Conservation (phyloP, 805 yeast species). For the Saccharomycopsis selenospora region DNA sequence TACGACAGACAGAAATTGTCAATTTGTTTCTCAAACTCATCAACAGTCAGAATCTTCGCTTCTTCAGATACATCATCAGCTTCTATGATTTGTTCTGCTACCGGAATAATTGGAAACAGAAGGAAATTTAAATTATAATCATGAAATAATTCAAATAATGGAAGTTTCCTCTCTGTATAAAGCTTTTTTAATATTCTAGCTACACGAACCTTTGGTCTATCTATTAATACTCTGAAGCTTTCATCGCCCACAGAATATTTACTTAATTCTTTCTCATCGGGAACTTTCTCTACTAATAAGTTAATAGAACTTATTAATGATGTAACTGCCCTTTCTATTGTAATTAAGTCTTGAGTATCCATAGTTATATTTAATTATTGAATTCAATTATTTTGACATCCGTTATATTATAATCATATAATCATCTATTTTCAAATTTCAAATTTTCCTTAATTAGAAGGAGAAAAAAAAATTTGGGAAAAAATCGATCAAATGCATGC, state of each 20-base stretch:
- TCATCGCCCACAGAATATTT: background rate
- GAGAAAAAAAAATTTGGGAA: no score
- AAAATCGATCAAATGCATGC: no score
- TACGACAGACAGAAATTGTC: background rate
- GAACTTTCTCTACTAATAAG: background rate
- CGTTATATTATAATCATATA: no score
- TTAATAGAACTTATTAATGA: background rate
- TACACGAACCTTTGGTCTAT: background rate
- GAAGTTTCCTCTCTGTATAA: background rate
- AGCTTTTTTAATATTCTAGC: background rate
- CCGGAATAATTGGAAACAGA: background rate
- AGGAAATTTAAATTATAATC: background rate
- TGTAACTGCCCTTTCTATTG: background rate
- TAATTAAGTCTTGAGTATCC: background rate
- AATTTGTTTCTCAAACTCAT: background rate
- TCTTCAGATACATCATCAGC: background rate
- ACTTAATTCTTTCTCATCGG: background rate
- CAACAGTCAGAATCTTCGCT: background rate
- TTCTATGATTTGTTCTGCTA: background rate
- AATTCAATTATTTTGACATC: no score
- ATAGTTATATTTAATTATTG: no score
- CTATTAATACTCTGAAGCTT: background rate
- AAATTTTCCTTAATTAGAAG: no score
- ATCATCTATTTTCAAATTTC: no score
- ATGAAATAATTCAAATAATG: background rate